phyloP scores from a whole-genome alignment of 2,329 filamentous ascomycete genomes.

The Lecanoromycetidae sp. region DNA sequence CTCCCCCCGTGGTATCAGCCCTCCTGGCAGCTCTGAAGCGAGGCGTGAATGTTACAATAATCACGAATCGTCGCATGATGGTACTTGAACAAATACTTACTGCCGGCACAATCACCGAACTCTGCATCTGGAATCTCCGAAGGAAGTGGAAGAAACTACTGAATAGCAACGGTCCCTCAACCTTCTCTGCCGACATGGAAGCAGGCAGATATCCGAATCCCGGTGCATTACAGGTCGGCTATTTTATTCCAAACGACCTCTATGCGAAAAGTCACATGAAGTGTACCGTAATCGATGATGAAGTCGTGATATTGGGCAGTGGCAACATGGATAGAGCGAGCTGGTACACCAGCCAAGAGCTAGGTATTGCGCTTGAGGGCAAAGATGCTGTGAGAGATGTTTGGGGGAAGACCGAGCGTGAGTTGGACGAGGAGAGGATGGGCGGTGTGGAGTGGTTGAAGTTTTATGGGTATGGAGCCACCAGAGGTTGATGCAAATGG shows the following conservation, averaged over 20 bases:
- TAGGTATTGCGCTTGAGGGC: slow-evolving; percentile 51
- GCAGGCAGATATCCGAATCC: slow-evolving; percentile 18
- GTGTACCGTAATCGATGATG: slow-evolving; percentile 58
- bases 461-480: no score
- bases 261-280: slow-evolving; percentile 64
- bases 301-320: slow-evolving; percentile 59
- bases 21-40: slow-evolving; percentile 50
- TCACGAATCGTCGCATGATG: slow-evolving; percentile 62
- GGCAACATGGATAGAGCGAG: slow-evolving; percentile 77
- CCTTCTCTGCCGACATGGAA: slow-evolving; percentile 1
- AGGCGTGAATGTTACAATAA: slow-evolving; percentile 55
- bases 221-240: slow-evolving; percentile 19
- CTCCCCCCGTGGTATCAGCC: slow-evolving; percentile 48
- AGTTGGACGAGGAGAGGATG: slow-evolving; percentile 18
- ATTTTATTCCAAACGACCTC: slow-evolving; percentile 13
- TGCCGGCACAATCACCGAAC: slow-evolving; percentile 58
- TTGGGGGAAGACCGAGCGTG: slow-evolving; percentile 1
- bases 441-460: neutral
- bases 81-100: slow-evolving; percentile 69
- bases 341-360: slow-evolving; percentile 77
- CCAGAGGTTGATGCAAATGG: no score
- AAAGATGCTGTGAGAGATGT: slow-evolving; percentile 28
- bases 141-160: slow-evolving; percentile 37
- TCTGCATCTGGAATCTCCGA: slow-evolving; percentile 50
- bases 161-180: slow-evolving; percentile 14